These are phyloP conservation scores for Cenchrus purpureus DNA, from an alignment of 176 grass and related monocot species.

Conservation along the genomic window DNA sequence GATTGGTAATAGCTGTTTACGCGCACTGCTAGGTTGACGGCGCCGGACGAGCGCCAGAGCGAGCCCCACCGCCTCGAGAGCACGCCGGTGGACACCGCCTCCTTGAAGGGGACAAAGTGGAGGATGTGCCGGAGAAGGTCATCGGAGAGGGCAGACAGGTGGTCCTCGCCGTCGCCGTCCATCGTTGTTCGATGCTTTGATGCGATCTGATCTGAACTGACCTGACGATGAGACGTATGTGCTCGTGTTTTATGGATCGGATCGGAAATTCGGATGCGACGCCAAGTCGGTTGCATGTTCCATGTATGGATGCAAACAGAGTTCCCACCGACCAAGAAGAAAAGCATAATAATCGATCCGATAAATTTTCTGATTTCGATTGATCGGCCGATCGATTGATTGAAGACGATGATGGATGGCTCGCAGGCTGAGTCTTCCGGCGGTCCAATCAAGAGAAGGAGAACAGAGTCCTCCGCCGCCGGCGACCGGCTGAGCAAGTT, in stretches of 20 bases:
- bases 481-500: constrained; percentile 7
- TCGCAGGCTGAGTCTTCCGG: background rate
- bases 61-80: background rate
- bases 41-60: constrained; percentile 3
- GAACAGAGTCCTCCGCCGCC: background rate
- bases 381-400: no score
- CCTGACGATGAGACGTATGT: no score
- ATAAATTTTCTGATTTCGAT: no score
- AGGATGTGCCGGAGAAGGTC: constrained; percentile 8
- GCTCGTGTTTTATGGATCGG: no score
- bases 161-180: background rate
- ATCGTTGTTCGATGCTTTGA: background rate
- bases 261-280: no score
- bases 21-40: background rate
- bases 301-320: no score
- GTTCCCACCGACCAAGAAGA: no score
- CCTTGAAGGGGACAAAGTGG: background rate
- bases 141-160: background rate
- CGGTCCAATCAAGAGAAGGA: no score
- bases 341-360: no score
- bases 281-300: no score
- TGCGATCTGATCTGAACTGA: no score
- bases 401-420: background rate
- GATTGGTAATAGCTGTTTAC: no score
- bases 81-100: background rate